phyloP scores from a whole-genome alignment of 2,329 filamentous ascomycete species.

The Colletotrichum truncatum region DNA sequence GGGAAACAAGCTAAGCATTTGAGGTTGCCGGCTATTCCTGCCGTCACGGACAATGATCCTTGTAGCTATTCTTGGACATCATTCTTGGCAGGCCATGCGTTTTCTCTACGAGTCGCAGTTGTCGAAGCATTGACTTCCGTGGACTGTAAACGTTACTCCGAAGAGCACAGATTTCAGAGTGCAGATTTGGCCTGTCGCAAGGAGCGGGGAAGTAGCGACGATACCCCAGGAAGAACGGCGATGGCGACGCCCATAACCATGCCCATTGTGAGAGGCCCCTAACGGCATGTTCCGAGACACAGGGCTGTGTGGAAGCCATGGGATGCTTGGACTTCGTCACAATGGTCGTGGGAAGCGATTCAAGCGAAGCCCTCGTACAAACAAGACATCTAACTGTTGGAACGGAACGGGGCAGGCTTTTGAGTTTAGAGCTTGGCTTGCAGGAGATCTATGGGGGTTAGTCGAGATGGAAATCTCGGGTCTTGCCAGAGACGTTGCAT shows the following conservation, averaged over 20 bases:
- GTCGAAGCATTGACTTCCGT: background rate
- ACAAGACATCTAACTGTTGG: background rate
- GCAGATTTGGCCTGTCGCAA: slow-evolving; percentile 1
- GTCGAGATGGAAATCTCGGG: slow-evolving; percentile 2
- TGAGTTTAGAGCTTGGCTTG: slow-evolving; percentile 7
- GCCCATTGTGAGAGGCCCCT: background rate
- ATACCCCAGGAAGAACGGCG: background rate
- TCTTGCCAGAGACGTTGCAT: slow-evolving; percentile 18
- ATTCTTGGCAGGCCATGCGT: slow-evolving; percentile 19
- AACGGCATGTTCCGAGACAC: slow-evolving; percentile 25
- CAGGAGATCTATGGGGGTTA: slow-evolving; percentile 5
- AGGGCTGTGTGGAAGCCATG: slow-evolving; percentile 11
- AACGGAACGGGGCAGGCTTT: too few relatives aligned
- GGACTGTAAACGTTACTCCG: background rate
- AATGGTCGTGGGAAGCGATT: background rate
- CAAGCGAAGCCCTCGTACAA: background rate
- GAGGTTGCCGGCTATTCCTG: slow-evolving; percentile 22
- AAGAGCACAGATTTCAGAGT: background rate
- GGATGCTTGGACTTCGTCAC: slow-evolving; percentile 4
- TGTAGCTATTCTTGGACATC: slow-evolving; percentile 26
- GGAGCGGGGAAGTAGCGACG: background rate
- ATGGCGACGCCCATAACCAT: slow-evolving; percentile 9
- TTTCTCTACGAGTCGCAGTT: background rate
- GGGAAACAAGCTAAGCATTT: slow-evolving; percentile 23
- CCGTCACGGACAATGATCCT: slow-evolving; percentile 2